Percentiles rank a stretch among this genome's conserved stretches.
phyloP scores from a whole-genome alignment of 2,329 filamentous ascomycete species.

The Diplocarpon mali region DNA sequence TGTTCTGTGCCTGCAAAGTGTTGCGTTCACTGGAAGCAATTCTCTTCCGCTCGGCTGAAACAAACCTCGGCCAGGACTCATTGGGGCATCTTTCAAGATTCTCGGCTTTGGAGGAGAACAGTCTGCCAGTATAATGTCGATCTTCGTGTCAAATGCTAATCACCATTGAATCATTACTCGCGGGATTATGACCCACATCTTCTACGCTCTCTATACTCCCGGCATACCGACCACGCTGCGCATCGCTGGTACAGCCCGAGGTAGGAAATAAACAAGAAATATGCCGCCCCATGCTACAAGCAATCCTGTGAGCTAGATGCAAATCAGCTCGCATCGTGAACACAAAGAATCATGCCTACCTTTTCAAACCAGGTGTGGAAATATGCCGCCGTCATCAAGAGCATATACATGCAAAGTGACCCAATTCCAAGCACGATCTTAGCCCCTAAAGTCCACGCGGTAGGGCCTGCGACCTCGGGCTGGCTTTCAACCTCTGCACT shows the following conservation, averaged over 20 bases:
- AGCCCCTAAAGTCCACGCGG: conserved; percentile 34
- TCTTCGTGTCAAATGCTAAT: too few relatives aligned
- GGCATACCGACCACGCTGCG: conserved; percentile 36
- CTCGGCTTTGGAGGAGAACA: too few relatives aligned
- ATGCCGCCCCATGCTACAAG: conserved; percentile 36
- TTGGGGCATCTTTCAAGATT: too few relatives aligned
- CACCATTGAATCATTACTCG: background rate
- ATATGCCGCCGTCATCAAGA: conserved; percentile 96
- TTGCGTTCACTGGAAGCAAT: too few relatives aligned
- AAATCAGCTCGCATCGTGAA: conserved; percentile 3
- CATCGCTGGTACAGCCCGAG: conserved; percentile 33
- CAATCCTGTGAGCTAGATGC: conserved; percentile 36
- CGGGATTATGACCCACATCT: background rate
- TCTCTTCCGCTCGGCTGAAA: too few relatives aligned
- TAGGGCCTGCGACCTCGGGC: conserved; percentile 6
- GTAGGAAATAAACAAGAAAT: conserved; percentile 40
- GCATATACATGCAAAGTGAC: conserved; percentile 79
- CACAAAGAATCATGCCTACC: conserved; percentile 35
- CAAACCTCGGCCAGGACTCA: too few relatives aligned
- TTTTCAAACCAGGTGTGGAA: conserved; percentile 99
- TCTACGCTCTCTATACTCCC: conserved; percentile 25
- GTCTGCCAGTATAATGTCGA: too few relatives aligned
- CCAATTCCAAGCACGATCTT: conserved; percentile 54
- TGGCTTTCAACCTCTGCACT: conserved; percentile 39
- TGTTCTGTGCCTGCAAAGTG: too few relatives aligned